Conservation (phyloP, 805 yeast species). For the Debaryomyces maramus region DNA sequence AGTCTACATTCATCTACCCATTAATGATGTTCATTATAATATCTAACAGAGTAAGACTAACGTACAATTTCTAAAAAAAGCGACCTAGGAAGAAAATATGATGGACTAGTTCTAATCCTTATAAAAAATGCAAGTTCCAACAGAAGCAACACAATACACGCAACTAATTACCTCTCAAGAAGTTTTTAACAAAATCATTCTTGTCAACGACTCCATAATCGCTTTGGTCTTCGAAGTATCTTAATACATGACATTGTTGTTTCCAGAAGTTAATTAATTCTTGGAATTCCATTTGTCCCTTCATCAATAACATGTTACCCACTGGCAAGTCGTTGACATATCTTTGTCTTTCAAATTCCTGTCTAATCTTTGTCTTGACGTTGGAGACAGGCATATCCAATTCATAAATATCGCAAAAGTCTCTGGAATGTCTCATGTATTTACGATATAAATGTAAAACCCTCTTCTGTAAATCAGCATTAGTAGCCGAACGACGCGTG, state of each 20-base stretch:
- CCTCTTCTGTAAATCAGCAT: slow-evolving; percentile 60
- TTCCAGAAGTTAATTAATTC: slow-evolving; percentile 89
- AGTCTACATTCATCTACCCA: not conserved
- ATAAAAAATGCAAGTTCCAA: not conserved
- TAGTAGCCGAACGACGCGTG: slow-evolving; percentile 62
- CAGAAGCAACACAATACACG: not conserved
- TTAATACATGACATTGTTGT: slow-evolving; percentile 80
- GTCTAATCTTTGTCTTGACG: slow-evolving; percentile 81
- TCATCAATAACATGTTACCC: slow-evolving; percentile 67
- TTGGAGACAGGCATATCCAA: slow-evolving; percentile 75
- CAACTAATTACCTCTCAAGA: slow-evolving; percentile 58
- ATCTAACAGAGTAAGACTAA: too few relatives aligned
- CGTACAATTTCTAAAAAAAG: too few relatives aligned
- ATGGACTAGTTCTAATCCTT: too few relatives aligned
- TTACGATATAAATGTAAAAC: slow-evolving; percentile 72
- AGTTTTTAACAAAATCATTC: slow-evolving; percentile 68
- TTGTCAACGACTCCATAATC: slow-evolving; percentile 54
- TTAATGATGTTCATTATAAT: slow-evolving; percentile 1
- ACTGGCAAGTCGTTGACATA: slow-evolving; percentile 66
- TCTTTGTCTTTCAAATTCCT: slow-evolving; percentile 84
- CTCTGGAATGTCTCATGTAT: slow-evolving; percentile 62
- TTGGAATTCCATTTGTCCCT: slow-evolving; percentile 90
- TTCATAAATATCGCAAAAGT: slow-evolving; percentile 63
- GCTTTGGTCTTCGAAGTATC: slow-evolving; percentile 71
- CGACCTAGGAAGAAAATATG: too few relatives aligned